Conservation (phyloP, 2,329 filamentous ascomycete species). For the Thielaviopsis punctulata region DNA sequence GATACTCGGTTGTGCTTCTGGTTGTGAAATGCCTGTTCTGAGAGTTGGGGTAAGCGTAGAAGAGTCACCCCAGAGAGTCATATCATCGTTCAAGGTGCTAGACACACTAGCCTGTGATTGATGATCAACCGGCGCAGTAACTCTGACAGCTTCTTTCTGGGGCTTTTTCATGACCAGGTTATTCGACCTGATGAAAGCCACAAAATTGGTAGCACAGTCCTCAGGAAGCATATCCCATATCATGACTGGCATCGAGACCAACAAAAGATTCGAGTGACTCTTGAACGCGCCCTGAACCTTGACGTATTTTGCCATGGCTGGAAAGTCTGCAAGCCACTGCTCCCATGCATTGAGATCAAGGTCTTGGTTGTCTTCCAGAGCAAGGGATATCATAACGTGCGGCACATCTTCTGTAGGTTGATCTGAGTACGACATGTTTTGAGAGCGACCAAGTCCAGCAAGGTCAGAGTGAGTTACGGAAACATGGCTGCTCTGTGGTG, state of each 20-base stretch:
- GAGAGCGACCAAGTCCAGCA: constrained; percentile 7
- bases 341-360: constrained; percentile 43
- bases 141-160: background rate
- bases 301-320: constrained; percentile 40
- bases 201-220: constrained; percentile 37
- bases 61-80: constrained; percentile 3
- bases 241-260: constrained; percentile 40
- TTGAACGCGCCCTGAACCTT: constrained; percentile 45
- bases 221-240: constrained; percentile 43
- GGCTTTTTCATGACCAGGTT: constrained; percentile 27
- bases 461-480: constrained; percentile 1
- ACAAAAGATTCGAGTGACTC: constrained; percentile 40
- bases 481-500: background rate
- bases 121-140: background rate
- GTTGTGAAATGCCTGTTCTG: background rate
- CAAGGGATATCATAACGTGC: constrained; percentile 43
- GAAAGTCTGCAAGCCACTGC: constrained; percentile 37
- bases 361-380: constrained; percentile 38
- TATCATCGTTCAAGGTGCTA: background rate
- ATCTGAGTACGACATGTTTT: constrained; percentile 13
- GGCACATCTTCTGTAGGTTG: constrained; percentile 38
- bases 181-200: constrained; percentile 42
- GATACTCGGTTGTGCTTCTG: background rate
- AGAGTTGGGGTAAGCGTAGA: background rate
- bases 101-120: background rate